A percentile compares a stretch with the other conserved stretches of the same genome.
Evolutionary conservation across 2,329 filamentous ascomycete genomes (phyloP).

Genomic region (Hypoxylon sp.): DNA sequence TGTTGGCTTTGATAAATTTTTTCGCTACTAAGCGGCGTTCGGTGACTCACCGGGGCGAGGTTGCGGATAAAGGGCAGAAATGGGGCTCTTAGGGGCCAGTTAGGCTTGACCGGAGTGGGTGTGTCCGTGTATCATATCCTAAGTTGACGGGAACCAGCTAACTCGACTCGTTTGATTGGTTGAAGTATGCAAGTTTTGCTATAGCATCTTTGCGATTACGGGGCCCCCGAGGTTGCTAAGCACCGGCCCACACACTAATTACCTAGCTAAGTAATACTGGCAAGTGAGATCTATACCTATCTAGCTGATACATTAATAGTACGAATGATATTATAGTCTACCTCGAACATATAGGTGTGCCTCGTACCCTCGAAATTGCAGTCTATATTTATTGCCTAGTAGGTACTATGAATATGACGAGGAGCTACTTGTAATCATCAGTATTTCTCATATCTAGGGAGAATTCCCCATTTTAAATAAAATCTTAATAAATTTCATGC

Average conservation of each 20-base stretch:
- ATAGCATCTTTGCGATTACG: not conserved
- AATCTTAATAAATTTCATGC: too few relatives aligned
- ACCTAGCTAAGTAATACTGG: not conserved
- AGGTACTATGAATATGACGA: not conserved
- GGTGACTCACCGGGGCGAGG: not conserved
- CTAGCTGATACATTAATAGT: not conserved
- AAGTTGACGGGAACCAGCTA: too few relatives aligned
- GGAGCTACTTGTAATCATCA: not conserved
- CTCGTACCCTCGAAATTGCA: not conserved
- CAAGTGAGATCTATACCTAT: not conserved
- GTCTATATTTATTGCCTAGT: not conserved
- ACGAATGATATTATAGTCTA: not conserved
- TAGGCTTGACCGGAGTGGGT: not conserved
- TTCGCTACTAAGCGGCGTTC: not conserved
- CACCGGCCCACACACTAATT: not conserved
- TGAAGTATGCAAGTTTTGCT: not conserved
- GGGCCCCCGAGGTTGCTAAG: not conserved
- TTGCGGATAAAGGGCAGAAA: not conserved
- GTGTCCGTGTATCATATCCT: not conserved
- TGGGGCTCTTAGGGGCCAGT: not conserved
- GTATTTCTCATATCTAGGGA: too few relatives aligned
- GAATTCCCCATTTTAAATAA: too few relatives aligned
- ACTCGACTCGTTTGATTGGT: not conserved
- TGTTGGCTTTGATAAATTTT: constrained; percentile 3
- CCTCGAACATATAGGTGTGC: not conserved